These are phyloP conservation scores for Phylloboletellus chloephorus DNA, from an alignment of 1,284 basidiomycete species.

Conservation along the genomic window DNA sequence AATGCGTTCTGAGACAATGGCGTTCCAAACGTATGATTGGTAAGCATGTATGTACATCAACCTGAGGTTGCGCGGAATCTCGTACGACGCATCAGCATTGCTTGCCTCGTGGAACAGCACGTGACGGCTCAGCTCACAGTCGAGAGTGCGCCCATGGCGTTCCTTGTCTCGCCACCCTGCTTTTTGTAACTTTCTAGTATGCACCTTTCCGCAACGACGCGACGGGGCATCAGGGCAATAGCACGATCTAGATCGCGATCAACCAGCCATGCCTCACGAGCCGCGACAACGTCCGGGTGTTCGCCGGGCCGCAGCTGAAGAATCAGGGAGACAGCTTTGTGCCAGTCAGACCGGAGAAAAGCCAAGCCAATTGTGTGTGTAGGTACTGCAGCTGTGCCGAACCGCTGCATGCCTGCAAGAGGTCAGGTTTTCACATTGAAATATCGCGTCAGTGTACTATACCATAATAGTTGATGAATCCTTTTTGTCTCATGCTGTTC, in stretches of 20 bases:
- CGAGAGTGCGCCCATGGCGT: slow-evolving; percentile 81
- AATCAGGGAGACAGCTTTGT: slow-evolving; percentile 78
- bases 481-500: slow-evolving; percentile 75
- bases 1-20: slow-evolving; percentile 89
- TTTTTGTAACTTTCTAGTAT: slow-evolving; percentile 89
- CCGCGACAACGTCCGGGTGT: slow-evolving; percentile 78
- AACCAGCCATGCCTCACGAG: slow-evolving; percentile 78
- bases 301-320: slow-evolving; percentile 82
- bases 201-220: slow-evolving; percentile 88
- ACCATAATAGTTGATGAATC: slow-evolving; percentile 99
- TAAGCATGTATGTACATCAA: slow-evolving; percentile 99
- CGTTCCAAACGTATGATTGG: slow-evolving; percentile 98
- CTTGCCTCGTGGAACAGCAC: background rate
- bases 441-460: slow-evolving; percentile 13
- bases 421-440: slow-evolving; percentile 13
- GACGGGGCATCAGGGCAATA: slow-evolving; percentile 76
- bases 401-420: slow-evolving; percentile 88
- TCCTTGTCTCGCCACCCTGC: slow-evolving; percentile 68
- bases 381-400: slow-evolving; percentile 93
- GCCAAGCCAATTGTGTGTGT: slow-evolving; percentile 93
- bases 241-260: slow-evolving; percentile 75
- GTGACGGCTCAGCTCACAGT: slow-evolving; percentile 51
- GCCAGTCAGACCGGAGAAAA: slow-evolving; percentile 86
- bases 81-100: slow-evolving; percentile 6
- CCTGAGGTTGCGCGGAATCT: slow-evolving; percentile 94